Base-by-base conservation (phyloP, 768 basidiomycete species). In the Trametes punicea region DNA sequence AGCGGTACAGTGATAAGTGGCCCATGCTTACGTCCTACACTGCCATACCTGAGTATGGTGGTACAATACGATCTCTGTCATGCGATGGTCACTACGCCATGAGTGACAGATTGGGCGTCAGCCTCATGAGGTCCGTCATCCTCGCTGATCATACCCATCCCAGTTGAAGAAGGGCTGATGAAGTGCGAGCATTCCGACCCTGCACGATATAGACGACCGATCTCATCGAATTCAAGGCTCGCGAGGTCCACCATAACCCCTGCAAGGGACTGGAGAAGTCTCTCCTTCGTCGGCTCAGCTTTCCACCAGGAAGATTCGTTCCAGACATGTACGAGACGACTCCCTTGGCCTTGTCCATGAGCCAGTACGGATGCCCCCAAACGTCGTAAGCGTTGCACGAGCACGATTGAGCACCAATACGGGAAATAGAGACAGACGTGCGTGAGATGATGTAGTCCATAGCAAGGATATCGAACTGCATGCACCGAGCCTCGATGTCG, bases 391-490 rank as follows among this genome's bases (percentile, higher is more conserved):
- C 25, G 23, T 39, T 25, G 6, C 39, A 5, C 23, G 41, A 40
- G 42, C 49, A 29, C 21, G 57, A 60, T 41, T 60, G 62, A 13
- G 55, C 58, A 51, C 57, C 59, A 7, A 64, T 33, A 30, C 46
- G 6, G 25, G 63, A 61, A 16, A 64, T 41, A 40, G 64, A 62
- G 16, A 65, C 15, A 11, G 51, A 52, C 1, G 41, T 52, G 2
- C 30, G 40, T 2, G 27, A 18, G 16, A 21, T 11, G 30, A 52
- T n/a, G 30, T 30, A 52, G 20, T 44, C 29, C 40, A 52, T 13
- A 6, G 29, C 41, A 21, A 44, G 11, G 13, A 52, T 52, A 40
- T 44, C 40, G 41, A 33, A 31, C 9, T 25, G 40, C 51, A 52
- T 52, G 2, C 10, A 10, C 18, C 46, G 46, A 4, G 39, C 49